Base-by-base conservation (phyloP, 768 basidiomycete genomes). In the Rhodotorula kratochvilovae region DNA sequence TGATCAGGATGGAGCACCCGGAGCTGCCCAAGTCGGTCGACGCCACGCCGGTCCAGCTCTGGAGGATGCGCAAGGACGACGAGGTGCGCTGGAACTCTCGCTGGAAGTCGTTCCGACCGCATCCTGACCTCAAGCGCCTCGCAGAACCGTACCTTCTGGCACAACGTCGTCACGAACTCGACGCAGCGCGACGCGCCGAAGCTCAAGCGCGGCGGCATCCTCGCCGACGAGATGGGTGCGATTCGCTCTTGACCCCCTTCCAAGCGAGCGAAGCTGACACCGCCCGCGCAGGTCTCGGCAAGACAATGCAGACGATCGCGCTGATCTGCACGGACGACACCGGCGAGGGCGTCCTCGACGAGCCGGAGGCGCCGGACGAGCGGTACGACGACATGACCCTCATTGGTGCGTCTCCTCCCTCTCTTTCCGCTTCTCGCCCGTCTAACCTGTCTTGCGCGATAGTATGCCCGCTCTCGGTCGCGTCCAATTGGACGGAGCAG, bases 301-400 rank as follows among this genome's bases (percentile, higher is more conserved):
- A 95, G 83, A 96, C 94, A 0, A 82, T 96, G 53, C 92, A 90
- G 0, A 91, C 92, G 85, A 82, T 96, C 51, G 84, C 91, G 11
- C 83, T 96, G 25, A 84, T 92, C 51, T 80, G 93, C 36, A 69
- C 74, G 31, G 71, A 75, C 60, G 73, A 72, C 56, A 73, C 71
- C 1, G 76, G 76, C 58, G 71, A 77, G 36, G 76, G 74, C 33
- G 72, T 77, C 3, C 58, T 75, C 19, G 48, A 65, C 27, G 51
- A 69, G 51, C 76, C 76, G 3, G 76, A 77, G 45, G 65, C 69
- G 3, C 93, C 92, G 4, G 77, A 83, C 17, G 89, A 93, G 55
- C 73, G 83, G 7, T 87, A 84, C 76, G 87, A 85, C 55, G 87
- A 86, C 55, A 81, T 86, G 53, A 94, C 93, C 0, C 84, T 96